Conservation (phyloP, 75 land plant genomes). For the Cryptomeria japonica region DNA sequence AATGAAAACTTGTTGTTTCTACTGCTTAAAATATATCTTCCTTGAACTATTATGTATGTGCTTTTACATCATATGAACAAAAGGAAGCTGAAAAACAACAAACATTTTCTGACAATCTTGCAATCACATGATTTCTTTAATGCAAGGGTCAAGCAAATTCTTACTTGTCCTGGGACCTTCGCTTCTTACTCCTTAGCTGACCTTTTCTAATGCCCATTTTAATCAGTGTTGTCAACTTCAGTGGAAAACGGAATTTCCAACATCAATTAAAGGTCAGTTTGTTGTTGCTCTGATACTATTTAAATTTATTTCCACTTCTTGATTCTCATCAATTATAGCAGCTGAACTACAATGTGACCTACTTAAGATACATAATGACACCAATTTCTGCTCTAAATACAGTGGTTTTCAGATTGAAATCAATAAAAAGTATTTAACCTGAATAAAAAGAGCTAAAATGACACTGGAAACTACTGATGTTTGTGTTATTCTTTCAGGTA, state of each 20-base stretch:
- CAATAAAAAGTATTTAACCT: background rate
- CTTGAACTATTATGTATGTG: background rate
- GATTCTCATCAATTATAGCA: background rate
- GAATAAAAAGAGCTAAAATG: background rate
- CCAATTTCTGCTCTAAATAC: background rate
- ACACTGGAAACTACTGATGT: background rate
- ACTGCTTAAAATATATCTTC: background rate
- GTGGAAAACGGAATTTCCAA: background rate
- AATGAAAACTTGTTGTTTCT: background rate
- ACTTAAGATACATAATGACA: background rate
- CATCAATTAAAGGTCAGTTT: background rate
- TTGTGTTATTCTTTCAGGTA: background rate
- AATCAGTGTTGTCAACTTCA: background rate
- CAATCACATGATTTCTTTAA: background rate
- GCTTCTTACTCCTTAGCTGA: background rate
- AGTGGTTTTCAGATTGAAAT: background rate
- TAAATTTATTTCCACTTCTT: background rate
- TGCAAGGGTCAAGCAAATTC: background rate
- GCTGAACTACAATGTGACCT: background rate
- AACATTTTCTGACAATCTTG: background rate
- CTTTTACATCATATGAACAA: background rate
- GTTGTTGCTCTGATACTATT: background rate
- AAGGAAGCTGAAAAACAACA: background rate
- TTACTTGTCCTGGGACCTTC: background rate
- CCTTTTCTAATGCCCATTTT: background rate